Evolutionary conservation across 371 early-diverging fungal species (phyloP).

Genomic region (Lichtheimia ramosa): DNA sequence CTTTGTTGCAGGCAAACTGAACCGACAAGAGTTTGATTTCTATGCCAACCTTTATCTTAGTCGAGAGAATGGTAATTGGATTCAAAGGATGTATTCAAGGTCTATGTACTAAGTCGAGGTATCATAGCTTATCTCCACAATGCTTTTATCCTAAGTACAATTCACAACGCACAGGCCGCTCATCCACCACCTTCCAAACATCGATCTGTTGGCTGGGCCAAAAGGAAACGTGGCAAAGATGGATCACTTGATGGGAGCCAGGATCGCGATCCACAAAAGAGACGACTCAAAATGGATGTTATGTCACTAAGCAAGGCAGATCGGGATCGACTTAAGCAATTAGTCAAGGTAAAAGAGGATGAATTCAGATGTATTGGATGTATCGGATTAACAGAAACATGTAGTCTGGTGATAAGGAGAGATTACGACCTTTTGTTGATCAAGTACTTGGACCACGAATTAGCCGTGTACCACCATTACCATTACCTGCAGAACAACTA

Average conservation of each 20-base stretch:
- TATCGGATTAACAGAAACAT: not conserved
- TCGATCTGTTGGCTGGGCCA: conserved; percentile 64
- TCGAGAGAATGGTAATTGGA: conserved; percentile 55
- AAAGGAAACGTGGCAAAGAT: conserved; percentile 62
- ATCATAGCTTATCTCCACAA: conserved; percentile 71
- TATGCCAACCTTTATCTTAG: conserved; percentile 71
- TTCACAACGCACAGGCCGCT: conserved; percentile 74
- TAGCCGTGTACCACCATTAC: conserved; percentile 48
- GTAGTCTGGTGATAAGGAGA: conserved; percentile 33
- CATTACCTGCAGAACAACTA: conserved; percentile 46
- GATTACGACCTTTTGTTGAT: conserved; percentile 39
- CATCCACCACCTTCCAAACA: conserved; percentile 71
- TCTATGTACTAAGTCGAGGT: no score
- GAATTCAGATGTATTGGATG: not conserved
- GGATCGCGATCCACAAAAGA: conserved; percentile 55
- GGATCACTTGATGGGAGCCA: conserved; percentile 42
- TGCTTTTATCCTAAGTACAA: conserved; percentile 75
- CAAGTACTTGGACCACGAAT: conserved; percentile 40
- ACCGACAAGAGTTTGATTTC: conserved; percentile 79
- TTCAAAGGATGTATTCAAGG: no score
- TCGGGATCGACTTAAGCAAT: conserved; percentile 63
- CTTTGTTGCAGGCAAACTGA: conserved; percentile 77
- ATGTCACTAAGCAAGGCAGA: conserved; percentile 74
- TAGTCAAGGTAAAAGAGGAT: conserved; percentile 45
- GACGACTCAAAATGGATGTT: conserved; percentile 68